phyloP scores from a whole-genome alignment of 805 yeast genomes.

The Tetrapisispora iriomotensis region DNA sequence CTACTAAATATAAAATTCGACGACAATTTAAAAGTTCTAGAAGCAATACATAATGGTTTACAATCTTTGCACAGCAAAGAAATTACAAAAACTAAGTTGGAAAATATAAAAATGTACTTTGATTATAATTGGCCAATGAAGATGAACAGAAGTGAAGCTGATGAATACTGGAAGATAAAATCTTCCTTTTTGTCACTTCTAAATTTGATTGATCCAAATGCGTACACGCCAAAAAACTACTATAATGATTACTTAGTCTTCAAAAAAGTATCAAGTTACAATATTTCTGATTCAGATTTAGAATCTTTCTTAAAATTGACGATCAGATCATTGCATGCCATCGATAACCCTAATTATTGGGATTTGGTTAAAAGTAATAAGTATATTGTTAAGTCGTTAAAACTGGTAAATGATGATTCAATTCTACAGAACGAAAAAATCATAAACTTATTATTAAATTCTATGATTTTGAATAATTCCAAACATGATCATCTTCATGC shows the following conservation, averaged over 20 bases:
- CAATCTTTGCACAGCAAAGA: background rate
- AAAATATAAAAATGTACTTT: constrained; percentile 14
- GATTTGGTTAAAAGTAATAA: constrained; percentile 9
- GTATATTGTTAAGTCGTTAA: constrained; percentile 7
- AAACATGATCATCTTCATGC: constrained; percentile 9
- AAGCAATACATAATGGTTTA: too few species aligned
- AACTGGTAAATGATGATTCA: constrained; percentile 5
- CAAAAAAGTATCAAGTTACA: constrained; percentile 13
- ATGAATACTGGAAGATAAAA: constrained; percentile 16
- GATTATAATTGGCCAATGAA: constrained; percentile 19
- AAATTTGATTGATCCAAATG: constrained; percentile 8
- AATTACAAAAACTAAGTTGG: too few species aligned
- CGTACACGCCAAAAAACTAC: constrained; percentile 7
- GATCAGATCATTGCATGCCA: constrained; percentile 4
- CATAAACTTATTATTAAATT: constrained; percentile 12
- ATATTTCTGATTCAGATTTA: constrained; percentile 13
- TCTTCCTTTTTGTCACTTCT: constrained; percentile 12
- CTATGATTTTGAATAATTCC: constrained; percentile 12
- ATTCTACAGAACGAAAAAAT: constrained; percentile 13
- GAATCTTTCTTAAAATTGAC: constrained; percentile 11
- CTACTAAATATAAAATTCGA: too few species aligned
- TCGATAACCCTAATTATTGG: constrained; percentile 7
- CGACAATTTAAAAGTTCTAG: too few species aligned
- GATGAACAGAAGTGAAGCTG: constrained; percentile 6
- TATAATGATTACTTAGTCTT: constrained; percentile 14